A percentile compares a stretch with the other conserved stretches of the same genome.
Conservation (phyloP, 2,329 filamentous ascomycete genomes). For the Pyrenophora seminiperda region DNA sequence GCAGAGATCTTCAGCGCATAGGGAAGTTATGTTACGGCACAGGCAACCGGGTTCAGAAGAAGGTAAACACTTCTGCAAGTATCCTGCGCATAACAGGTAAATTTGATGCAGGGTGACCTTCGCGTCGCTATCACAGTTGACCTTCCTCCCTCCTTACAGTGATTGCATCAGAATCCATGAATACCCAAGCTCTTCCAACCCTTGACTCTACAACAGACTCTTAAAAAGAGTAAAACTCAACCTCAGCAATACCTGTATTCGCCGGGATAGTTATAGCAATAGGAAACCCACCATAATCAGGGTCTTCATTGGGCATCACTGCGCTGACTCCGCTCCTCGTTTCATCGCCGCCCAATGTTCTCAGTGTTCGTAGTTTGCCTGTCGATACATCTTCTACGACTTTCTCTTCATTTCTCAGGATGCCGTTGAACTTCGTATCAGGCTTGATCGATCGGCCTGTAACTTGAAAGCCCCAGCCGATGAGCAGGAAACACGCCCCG, state of each 20-base stretch:
- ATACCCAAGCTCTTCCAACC: too few species aligned
- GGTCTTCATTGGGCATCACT: constrained; percentile 63
- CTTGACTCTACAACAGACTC: too few species aligned
- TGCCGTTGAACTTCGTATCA: constrained; percentile 50
- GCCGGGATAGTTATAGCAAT: constrained; percentile 62
- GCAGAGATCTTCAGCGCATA: too few species aligned
- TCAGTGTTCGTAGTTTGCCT: constrained; percentile 46
- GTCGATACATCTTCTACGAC: constrained; percentile 43
- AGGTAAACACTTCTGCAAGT: too few species aligned
- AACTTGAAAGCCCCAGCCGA: constrained; percentile 55
- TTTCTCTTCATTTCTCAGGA: constrained; percentile 52
- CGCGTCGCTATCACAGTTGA: too few species aligned
- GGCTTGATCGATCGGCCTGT: constrained; percentile 33
- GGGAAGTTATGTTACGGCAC: too few species aligned
- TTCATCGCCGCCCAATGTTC: constrained; percentile 54
- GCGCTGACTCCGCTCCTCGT: constrained; percentile 54
- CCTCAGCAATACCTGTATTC: constrained; percentile 46
- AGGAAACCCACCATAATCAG: constrained; percentile 62
- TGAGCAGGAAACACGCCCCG: constrained; percentile 50
- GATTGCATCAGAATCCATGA: too few species aligned
- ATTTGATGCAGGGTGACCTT: too few species aligned
- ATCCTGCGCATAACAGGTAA: too few species aligned
- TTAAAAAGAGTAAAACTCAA: constrained; percentile 13
- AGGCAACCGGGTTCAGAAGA: too few species aligned
- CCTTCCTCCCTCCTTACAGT: too few species aligned